These are phyloP conservation scores for Fusarium chuoi DNA, from an alignment of 2,329 filamentous ascomycete species.

Conservation along the genomic window DNA sequence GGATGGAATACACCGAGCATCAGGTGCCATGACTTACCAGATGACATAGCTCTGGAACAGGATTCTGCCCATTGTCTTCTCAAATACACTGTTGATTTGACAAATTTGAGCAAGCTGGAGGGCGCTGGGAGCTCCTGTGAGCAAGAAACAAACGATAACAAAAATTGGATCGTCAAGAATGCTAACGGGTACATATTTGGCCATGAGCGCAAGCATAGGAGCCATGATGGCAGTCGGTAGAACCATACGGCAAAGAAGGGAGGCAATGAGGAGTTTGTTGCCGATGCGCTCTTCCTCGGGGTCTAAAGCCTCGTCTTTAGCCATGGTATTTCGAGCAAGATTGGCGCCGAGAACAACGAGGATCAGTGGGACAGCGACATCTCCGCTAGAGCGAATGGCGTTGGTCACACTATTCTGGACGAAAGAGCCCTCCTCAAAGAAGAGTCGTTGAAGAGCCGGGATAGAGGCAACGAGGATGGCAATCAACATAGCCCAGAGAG, in stretches of 20 bases:
- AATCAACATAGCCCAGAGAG: slow-evolving; percentile 94
- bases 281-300: slow-evolving; percentile 75
- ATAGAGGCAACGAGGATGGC: slow-evolving; percentile 93
- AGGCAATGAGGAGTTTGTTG: slow-evolving; percentile 84
- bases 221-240: slow-evolving; percentile 93
- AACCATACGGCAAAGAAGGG: slow-evolving; percentile 89
- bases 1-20: slow-evolving; percentile 16
- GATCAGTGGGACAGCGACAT: slow-evolving; percentile 94
- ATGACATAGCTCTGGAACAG: slow-evolving; percentile 91
- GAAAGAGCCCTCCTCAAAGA: slow-evolving; percentile 91
- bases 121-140: slow-evolving; percentile 92
- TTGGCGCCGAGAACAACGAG: slow-evolving; percentile 96
- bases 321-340: slow-evolving; percentile 88
- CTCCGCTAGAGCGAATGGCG: slow-evolving; percentile 84
- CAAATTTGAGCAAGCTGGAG: slow-evolving; percentile 97
- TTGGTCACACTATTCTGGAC: slow-evolving; percentile 92
- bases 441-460: slow-evolving; percentile 81
- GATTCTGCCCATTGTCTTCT: slow-evolving; percentile 91
- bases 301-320: slow-evolving; percentile 70
- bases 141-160: slow-evolving; percentile 95
- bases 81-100: slow-evolving; percentile 96
- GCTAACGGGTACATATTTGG: slow-evolving; percentile 91
- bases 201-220: slow-evolving; percentile 84
- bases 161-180: slow-evolving; percentile 98
- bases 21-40: slow-evolving; percentile 70